Conservation (phyloP, 1,139 yeast genomes). For the Pichia kudriavzevii region DNA sequence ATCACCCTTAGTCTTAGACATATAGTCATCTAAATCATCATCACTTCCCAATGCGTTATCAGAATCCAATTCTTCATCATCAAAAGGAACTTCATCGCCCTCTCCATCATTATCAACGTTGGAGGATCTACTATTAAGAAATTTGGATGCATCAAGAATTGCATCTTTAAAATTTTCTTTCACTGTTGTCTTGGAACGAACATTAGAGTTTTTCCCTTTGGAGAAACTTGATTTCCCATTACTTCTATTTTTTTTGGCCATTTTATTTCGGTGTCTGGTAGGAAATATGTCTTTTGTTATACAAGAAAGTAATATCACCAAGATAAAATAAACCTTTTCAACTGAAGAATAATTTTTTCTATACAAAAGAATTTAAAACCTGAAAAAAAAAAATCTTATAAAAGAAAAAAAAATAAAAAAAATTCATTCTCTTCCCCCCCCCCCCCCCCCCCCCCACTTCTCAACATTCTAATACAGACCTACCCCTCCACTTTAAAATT, state of each 20-base stretch:
- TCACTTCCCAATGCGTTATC: conserved; percentile 75
- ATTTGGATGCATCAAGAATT: conserved; percentile 28
- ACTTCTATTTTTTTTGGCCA: conserved; percentile 1
- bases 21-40: conserved; percentile 59
- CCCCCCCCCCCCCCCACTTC: no score
- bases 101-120: conserved; percentile 29
- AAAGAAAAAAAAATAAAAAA: no score
- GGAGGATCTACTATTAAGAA: conserved; percentile 9
- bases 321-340: no score
- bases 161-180: conserved; percentile 29
- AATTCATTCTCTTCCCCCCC: no score
- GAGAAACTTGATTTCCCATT: conserved; percentile 2
- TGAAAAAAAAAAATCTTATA: no score
- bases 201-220: conserved; percentile 16
- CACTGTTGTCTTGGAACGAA: conserved; percentile 1
- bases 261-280: conserved; percentile 2
- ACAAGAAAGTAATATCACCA: no score
- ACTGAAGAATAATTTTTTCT: no score
- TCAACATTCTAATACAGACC: no score
- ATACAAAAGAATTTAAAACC: no score
- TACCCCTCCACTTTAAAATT: no score
- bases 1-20: conserved; percentile 19
- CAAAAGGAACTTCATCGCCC: conserved; percentile 31
- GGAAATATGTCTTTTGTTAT: background rate
- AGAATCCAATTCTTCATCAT: conserved; percentile 67